These are phyloP conservation scores for Anastatica hierochuntica DNA, from an alignment of 345 rosid species.

Conservation along the genomic window DNA sequence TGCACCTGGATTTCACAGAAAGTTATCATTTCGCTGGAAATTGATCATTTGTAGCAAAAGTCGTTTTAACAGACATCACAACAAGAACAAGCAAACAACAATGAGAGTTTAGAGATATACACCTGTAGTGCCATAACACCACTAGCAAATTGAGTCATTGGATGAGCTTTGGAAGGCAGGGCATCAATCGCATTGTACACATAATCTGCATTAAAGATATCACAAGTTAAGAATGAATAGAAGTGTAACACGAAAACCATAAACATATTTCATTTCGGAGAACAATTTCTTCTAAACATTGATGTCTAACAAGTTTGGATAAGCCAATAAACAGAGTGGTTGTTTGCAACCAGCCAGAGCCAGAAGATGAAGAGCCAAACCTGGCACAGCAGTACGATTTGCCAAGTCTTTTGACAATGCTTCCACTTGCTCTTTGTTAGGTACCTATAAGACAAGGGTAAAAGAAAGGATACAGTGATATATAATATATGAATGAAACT, in stretches of 20 bases:
- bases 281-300: too few relatives aligned
- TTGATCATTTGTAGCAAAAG: too few relatives aligned
- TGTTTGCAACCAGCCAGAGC: conserved; percentile 1
- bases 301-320: conserved; percentile 3
- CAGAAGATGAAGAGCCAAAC: conserved; percentile 29
- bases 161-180: conserved; percentile 81
- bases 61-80: background rate
- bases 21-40: background rate
- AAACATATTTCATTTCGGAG: background rate
- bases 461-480: conserved; percentile 3
- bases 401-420: conserved; percentile 71
- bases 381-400: conserved; percentile 81
- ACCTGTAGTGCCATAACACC: conserved; percentile 99
- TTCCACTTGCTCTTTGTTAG: conserved; percentile 83
- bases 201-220: conserved; percentile 45
- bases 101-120: conserved; percentile 1
- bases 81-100: background rate
- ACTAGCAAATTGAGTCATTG: conserved; percentile 94
- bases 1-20: conserved; percentile 52
- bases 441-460: conserved; percentile 33
- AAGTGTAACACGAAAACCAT: conserved; percentile 1
- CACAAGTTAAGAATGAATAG: background rate
- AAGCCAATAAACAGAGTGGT: background rate
- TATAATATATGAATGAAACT: background rate
- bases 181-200: conserved; percentile 89